Evolutionary conservation across 2,329 filamentous ascomycete species (phyloP), one percentile per base, ranked within the genome.

Genomic region (Zopfia rhizophila): DNA sequence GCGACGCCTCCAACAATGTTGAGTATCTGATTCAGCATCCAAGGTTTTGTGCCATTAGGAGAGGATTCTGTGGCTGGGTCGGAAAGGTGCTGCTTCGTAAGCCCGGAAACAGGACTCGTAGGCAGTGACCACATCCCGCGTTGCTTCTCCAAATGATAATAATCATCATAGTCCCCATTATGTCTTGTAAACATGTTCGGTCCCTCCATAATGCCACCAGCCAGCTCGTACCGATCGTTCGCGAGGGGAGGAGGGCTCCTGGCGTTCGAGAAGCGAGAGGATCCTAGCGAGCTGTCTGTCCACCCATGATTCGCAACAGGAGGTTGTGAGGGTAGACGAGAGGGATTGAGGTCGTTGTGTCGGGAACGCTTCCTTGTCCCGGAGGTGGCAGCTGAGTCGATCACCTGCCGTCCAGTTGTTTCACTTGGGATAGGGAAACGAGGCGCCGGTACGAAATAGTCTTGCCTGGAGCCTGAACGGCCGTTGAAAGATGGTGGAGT

Each of bases 1-100:
- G 89, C 83, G 3, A 89, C 83, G 19, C 80, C 84, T 1, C 85
- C 85, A 6, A 90, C 79, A 0, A 88, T 79, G 28, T 75, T 81
- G 22, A 90, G 75, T 4, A 88, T 81, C 36, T 61, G 60, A 17
- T 59, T 48, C 23, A 66, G 24, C 31, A 59, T 38, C 66, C 60
- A 70, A 3, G 63, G 47, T 30, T 61, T 68, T 32, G 53, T 48
- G 3, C 42, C 57, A 22, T 48, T 61, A 7, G 62, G 54, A 16
- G 59, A 58, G 24, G 53, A 39, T n/a, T 58, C 43, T 27, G 50
- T 35, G 23, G 32, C 45, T 16, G 49, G 48, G 10, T 40, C 41
- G 13, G 47, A 48, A 13, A 19, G 14, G 12, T 19, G 31, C 10
- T 30, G 31, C 16, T 51, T 19, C 8, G 39, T 43, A 25, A 54